Conservation (phyloP, 2,329 filamentous ascomycete genomes). For the Clarireedia sp. region DNA sequence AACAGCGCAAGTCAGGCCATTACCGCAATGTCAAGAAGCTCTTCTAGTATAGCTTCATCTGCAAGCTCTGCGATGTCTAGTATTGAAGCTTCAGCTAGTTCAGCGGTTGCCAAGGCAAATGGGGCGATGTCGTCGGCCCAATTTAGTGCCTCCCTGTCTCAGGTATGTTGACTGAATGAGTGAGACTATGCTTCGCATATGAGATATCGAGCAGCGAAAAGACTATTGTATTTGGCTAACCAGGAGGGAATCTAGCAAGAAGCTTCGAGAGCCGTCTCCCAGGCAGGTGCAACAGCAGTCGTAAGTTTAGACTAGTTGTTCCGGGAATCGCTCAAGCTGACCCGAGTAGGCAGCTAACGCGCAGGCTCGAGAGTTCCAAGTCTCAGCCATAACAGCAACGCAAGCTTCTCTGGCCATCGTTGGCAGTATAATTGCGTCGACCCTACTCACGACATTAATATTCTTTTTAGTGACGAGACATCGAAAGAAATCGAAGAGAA, state of each 20-base stretch:
- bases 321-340: neutral
- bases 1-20: slow-evolving; percentile 20
- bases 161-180: slow-evolving; percentile 12
- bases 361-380: slow-evolving; percentile 27
- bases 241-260: neutral
- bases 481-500: slow-evolving; percentile 14
- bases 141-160: slow-evolving; percentile 15
- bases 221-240: too few species aligned
- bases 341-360: neutral
- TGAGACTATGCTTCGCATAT: neutral
- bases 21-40: slow-evolving; percentile 21
- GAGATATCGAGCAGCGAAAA: too few species aligned
- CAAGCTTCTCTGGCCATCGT: slow-evolving; percentile 37
- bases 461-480: slow-evolving; percentile 33
- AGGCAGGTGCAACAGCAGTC: neutral
- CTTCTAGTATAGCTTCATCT: slow-evolving; percentile 18
- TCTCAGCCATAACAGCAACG: slow-evolving; percentile 34
- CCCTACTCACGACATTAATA: slow-evolving; percentile 33
- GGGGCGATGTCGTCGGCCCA: slow-evolving; percentile 16
- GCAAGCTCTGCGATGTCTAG: slow-evolving; percentile 20
- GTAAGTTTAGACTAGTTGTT: neutral
- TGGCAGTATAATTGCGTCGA: slow-evolving; percentile 36
- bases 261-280: neutral
- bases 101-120: slow-evolving; percentile 20
- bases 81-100: slow-evolving; percentile 19